Evolutionary conservation across 768 basidiomycete species (phyloP).

Genomic region (Rhizopogon rudus): DNA sequence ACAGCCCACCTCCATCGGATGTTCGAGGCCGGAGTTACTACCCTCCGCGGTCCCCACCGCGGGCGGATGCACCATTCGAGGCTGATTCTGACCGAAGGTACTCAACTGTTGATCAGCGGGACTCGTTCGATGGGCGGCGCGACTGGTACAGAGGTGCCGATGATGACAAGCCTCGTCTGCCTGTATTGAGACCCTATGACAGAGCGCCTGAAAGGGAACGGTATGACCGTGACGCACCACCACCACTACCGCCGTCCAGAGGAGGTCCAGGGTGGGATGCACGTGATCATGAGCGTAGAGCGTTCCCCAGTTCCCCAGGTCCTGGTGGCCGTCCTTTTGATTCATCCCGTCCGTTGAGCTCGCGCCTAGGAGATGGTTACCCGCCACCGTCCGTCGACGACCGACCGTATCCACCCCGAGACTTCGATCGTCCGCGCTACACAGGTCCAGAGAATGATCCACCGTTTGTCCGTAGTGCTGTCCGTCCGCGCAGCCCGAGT

Average conservation of each 20-base stretch:
- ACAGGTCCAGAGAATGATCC: conserved; percentile 15
- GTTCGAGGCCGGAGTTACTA: conserved; percentile 31
- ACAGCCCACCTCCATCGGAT: conserved; percentile 30
- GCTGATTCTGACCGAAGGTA: conserved; percentile 32
- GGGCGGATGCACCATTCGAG: conserved; percentile 22
- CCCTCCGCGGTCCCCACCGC: conserved; percentile 27
- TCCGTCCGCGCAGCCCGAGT: conserved; percentile 44
- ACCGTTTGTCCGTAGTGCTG: conserved; percentile 30
- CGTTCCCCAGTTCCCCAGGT: neutral
- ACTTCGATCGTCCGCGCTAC: conserved; percentile 27
- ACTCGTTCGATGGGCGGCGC: conserved; percentile 26
- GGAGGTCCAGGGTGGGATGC: conserved; percentile 5
- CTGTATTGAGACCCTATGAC: conserved; percentile 31
- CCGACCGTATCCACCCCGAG: conserved; percentile 21
- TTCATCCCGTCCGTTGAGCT: conserved; percentile 20
- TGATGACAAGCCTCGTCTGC: conserved; percentile 34
- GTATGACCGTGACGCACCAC: conserved; percentile 31
- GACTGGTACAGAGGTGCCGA: conserved; percentile 31
- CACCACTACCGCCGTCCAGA: conserved; percentile 14
- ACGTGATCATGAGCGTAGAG: conserved; percentile 6
- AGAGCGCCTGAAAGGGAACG: conserved; percentile 31
- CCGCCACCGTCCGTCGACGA: conserved; percentile 15
- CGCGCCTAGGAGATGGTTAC: conserved; percentile 25
- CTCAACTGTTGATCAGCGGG: conserved; percentile 20
- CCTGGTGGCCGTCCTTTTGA: neutral